These are phyloP conservation scores for Ustilago curta DNA, from an alignment of 1,284 basidiomycete genomes.

Conservation along the genomic window DNA sequence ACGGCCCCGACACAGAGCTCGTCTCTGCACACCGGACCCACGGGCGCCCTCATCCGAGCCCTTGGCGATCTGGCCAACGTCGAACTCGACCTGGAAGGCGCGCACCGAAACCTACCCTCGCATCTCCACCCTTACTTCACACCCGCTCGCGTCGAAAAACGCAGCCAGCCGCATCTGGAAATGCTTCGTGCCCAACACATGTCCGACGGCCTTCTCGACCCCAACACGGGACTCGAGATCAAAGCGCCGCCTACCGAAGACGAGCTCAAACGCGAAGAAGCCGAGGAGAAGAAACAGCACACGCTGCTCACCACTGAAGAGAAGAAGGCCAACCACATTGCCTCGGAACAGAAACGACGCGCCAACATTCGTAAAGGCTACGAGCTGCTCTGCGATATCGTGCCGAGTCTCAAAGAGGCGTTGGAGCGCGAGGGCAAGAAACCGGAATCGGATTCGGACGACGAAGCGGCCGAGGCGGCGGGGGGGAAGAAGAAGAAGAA, in stretches of 20 bases:
- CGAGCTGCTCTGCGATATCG: slow-evolving; percentile 80
- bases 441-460: slow-evolving; percentile 9
- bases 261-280: slow-evolving; percentile 28
- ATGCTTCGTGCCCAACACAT: slow-evolving; percentile 46
- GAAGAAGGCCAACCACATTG: slow-evolving; percentile 91
- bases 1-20: slow-evolving; percentile 20
- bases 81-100: slow-evolving; percentile 39
- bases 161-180: slow-evolving; percentile 54
- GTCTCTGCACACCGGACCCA: slow-evolving; percentile 29
- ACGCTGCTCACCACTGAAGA: slow-evolving; percentile 81
- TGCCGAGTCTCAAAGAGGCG: slow-evolving; percentile 77
- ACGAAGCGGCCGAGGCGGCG: no score
- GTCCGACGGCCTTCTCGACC: slow-evolving; percentile 39
- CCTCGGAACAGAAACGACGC: slow-evolving; percentile 88
- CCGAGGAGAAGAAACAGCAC: slow-evolving; percentile 70
- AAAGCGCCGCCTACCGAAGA: slow-evolving; percentile 38
- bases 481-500: slow-evolving; percentile 31
- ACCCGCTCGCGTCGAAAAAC: slow-evolving; percentile 38
- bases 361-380: slow-evolving; percentile 90
- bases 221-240: slow-evolving; percentile 32
- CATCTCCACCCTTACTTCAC: slow-evolving; percentile 26
- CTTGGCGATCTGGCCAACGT: slow-evolving; percentile 36
- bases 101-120: slow-evolving; percentile 15
- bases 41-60: slow-evolving; percentile 26
- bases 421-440: slow-evolving; percentile 48